Conservation (phyloP, 768 basidiomycete species). For the Arthromyces matolae region DNA sequence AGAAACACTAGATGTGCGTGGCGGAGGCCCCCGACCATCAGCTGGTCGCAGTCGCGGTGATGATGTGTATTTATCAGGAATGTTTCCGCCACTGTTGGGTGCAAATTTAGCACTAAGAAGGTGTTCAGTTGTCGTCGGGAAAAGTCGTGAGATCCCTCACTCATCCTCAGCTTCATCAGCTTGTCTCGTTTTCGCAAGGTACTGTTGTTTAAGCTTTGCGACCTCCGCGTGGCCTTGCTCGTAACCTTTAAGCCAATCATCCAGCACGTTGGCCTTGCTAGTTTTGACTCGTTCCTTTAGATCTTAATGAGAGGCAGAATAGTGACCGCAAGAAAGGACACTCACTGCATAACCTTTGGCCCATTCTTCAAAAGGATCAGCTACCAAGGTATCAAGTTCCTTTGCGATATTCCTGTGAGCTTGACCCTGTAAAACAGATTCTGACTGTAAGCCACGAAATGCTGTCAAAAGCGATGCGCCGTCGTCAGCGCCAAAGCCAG, state of each 20-base stretch:
- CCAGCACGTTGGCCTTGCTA: conserved; percentile 54
- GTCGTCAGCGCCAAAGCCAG: conserved; percentile 75
- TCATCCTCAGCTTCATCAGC: conserved; percentile 95
- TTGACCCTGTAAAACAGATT: conserved; percentile 69
- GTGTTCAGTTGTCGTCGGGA: not conserved
- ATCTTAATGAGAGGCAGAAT: conserved; percentile 9
- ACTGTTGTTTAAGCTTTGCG: conserved; percentile 69
- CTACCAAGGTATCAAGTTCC: conserved; percentile 73
- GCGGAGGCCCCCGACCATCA: conserved; percentile 52
- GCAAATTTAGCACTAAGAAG: conserved; percentile 77
- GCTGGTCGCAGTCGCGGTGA: conserved; percentile 66
- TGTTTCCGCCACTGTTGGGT: conserved; percentile 49
- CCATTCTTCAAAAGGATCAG: conserved; percentile 81
- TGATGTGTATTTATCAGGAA: conserved; percentile 74
- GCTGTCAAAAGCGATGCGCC: conserved; percentile 79
- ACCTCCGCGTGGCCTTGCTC: conserved; percentile 68
- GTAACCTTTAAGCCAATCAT: conserved; percentile 67
- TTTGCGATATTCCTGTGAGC: conserved; percentile 67
- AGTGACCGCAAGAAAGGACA: conserved; percentile 11
- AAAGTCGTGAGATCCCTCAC: conserved; percentile 44
- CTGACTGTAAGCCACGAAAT: conserved; percentile 76
- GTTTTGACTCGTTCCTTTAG: conserved; percentile 58
- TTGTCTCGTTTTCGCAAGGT: conserved; percentile 70
- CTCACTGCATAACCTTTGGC: conserved; percentile 67
- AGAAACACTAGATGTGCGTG: conserved; percentile 74